Conservation (phyloP, 2,329 filamentous ascomycete genomes). For the Ophiosphaerella herpotricha region DNA sequence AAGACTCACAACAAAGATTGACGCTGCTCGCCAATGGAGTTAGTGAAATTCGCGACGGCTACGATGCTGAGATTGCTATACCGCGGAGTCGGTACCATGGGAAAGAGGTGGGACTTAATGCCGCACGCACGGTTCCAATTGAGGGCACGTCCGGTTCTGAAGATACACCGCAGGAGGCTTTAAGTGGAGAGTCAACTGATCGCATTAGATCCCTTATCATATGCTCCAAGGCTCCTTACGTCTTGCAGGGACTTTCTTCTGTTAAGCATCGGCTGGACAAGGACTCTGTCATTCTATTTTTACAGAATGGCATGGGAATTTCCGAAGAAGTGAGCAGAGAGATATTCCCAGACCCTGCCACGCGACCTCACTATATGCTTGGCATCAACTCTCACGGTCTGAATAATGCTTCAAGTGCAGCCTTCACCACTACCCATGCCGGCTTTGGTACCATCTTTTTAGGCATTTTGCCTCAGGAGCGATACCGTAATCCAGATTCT, state of each 20-base stretch:
- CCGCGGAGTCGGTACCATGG: slow-evolving; percentile 46
- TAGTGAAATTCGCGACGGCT: slow-evolving; percentile 47
- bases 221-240: slow-evolving; percentile 73
- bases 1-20: slow-evolving; percentile 49
- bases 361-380: slow-evolving; percentile 75
- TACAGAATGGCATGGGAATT: slow-evolving; percentile 82
- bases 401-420: slow-evolving; percentile 47
- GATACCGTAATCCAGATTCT: slow-evolving; percentile 26
- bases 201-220: slow-evolving; percentile 77
- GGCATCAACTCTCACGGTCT: slow-evolving; percentile 68
- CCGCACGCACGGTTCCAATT: slow-evolving; percentile 9
- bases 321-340: slow-evolving; percentile 75
- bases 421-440: slow-evolving; percentile 61
- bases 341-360: slow-evolving; percentile 69
- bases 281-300: slow-evolving; percentile 72
- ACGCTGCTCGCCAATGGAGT: slow-evolving; percentile 53
- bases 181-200: slow-evolving; percentile 42
- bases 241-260: slow-evolving; percentile 67
- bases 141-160: slow-evolving; percentile 1
- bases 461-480: slow-evolving; percentile 54
- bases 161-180: slow-evolving; percentile 2
- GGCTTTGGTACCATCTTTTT: slow-evolving; percentile 64
- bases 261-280: slow-evolving; percentile 70
- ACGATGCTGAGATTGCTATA: slow-evolving; percentile 51
- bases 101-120: slow-evolving; percentile 32